Conservation (phyloP, 2,329 filamentous ascomycete species). For the Alternaria arborescens region DNA sequence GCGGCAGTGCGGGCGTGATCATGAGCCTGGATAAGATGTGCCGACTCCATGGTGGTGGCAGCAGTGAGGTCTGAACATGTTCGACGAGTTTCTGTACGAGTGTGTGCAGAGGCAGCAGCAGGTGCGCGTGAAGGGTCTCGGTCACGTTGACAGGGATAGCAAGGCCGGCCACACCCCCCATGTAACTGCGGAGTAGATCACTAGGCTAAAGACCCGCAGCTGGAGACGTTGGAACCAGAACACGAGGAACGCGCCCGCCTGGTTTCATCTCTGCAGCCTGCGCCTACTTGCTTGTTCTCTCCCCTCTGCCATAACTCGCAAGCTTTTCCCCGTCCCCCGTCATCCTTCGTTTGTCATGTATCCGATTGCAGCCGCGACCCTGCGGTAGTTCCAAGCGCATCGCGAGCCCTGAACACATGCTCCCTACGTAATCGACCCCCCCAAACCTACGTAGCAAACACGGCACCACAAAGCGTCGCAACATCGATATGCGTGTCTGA, state of each 20-base stretch:
- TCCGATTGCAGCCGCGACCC: constrained; percentile 3
- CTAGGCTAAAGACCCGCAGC: constrained; percentile 13
- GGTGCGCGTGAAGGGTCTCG: constrained; percentile 9
- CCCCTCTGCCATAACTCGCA: neutral
- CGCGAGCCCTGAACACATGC: neutral
- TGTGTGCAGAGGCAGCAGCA: neutral
- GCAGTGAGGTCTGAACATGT: constrained; percentile 12
- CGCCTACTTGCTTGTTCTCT: constrained; percentile 5
- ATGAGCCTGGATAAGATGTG: constrained; percentile 79
- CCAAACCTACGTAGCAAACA: constrained; percentile 7
- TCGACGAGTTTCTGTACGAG: neutral
- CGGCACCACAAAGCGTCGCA: neutral
- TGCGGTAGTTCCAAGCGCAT: constrained; percentile 7
- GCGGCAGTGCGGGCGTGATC: constrained; percentile 88
- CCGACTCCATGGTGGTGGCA: constrained; percentile 70
- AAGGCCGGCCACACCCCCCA: constrained; percentile 7
- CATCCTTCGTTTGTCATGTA: constrained; percentile 1
- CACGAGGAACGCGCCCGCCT: neutral
- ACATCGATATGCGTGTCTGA: constrained; percentile 18
- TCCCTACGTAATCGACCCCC: constrained; percentile 27
- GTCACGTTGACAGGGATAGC: constrained; percentile 9
- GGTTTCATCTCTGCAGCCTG: constrained; percentile 15
- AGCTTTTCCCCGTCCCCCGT: neutral
- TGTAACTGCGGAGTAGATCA: constrained; percentile 13
- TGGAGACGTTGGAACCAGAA: constrained; percentile 7